A percentile compares a stretch with the other conserved stretches of the same genome.
These are phyloP conservation scores for Psilocybe cubensis DNA, from an alignment of 768 basidiomycete species.

Conservation along the genomic window DNA sequence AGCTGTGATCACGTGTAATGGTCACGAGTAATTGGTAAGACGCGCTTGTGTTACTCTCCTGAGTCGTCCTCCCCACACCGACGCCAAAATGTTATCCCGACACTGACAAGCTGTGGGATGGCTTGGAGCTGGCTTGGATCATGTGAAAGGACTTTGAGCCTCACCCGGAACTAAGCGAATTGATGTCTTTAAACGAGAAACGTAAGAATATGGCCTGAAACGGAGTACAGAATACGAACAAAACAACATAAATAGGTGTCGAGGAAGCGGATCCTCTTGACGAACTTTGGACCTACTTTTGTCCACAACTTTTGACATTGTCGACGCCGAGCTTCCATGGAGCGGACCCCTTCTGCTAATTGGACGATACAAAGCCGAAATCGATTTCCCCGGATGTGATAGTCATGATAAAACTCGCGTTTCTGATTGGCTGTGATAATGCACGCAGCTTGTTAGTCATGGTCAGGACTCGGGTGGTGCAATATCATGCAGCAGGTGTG, in stretches of 20 bases:
- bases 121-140: not conserved
- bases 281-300: not conserved
- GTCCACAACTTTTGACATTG: not conserved
- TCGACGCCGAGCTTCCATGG: not conserved
- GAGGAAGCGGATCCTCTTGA: not conserved
- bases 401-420: slow-evolving; percentile 9
- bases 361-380: slow-evolving; percentile 14
- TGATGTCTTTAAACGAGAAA: not conserved
- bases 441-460: slow-evolving; percentile 13
- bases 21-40: not conserved
- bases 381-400: slow-evolving; percentile 12
- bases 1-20: too few relatives aligned
- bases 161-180: not conserved
- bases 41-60: not conserved
- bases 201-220: not conserved
- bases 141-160: not conserved
- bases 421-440: slow-evolving; percentile 11
- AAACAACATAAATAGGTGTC: not conserved
- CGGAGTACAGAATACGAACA: not conserved
- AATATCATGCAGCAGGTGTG: not conserved
- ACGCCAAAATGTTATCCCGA: not conserved
- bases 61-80: too few relatives aligned
- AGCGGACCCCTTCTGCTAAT: slow-evolving; percentile 7
- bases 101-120: not conserved
- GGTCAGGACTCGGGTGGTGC: slow-evolving; percentile 11